Percentiles rank a stretch among this genome's conserved stretches.
phyloP scores from a whole-genome alignment of 208 protist genomes.

The Vickermania spadyakhi region DNA sequence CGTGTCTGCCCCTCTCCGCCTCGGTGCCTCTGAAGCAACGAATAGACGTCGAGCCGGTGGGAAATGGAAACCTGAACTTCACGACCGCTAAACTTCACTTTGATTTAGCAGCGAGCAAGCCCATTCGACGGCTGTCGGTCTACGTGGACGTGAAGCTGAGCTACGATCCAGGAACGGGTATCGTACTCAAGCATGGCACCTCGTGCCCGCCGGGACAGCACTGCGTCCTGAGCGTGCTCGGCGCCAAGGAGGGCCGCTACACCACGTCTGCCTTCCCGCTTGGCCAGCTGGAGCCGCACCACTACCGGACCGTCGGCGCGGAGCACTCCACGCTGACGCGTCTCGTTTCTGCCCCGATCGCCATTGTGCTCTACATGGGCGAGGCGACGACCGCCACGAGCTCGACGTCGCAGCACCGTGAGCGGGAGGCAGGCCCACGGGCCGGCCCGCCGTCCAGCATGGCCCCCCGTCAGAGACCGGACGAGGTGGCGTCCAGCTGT shows the following conservation, averaged over 20 bases:
- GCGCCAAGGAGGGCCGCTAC: neutral
- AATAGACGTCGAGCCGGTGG: neutral
- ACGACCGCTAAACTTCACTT: neutral
- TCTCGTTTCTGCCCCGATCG: slow-evolving; percentile 17
- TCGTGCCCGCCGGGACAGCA: neutral
- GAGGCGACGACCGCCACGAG: neutral
- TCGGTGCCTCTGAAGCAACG: neutral
- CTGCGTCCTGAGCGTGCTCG: neutral
- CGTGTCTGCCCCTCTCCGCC: neutral
- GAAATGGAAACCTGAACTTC: neutral
- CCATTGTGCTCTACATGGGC: slow-evolving; percentile 13
- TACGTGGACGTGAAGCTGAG: neutral
- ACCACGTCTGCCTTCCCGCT: neutral
- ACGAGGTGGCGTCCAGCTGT: neutral
- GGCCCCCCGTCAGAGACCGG: neutral
- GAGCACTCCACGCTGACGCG: neutral
- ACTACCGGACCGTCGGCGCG: neutral
- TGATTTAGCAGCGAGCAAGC: neutral
- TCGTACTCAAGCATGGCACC: neutral
- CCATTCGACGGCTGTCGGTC: neutral
- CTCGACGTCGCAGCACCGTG: neutral
- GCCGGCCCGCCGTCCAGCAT: neutral
- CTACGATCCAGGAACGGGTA: neutral
- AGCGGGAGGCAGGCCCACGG: neutral
- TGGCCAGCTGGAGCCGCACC: neutral